These are phyloP conservation scores for Porogramme epimiltina DNA, from an alignment of 1,284 basidiomycete species.

Conservation along the genomic window DNA sequence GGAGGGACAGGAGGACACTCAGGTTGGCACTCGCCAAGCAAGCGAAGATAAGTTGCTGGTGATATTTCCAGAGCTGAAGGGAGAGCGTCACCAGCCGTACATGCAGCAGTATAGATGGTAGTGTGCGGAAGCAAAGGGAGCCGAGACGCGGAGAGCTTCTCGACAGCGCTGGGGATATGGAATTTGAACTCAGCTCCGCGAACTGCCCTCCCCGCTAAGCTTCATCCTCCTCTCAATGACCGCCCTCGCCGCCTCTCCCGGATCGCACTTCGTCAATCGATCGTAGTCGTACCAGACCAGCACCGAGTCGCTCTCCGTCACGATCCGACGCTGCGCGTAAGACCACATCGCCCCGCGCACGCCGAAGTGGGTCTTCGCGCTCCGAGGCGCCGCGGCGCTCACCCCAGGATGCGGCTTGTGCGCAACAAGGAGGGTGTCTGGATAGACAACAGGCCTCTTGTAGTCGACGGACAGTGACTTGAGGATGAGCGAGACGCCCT, in stretches of 20 bases:
- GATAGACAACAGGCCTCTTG: constrained; percentile 67
- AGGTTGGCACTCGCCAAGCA: too few species aligned
- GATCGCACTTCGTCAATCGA: constrained; percentile 60
- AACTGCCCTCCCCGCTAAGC: background rate
- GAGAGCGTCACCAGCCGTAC: too few species aligned
- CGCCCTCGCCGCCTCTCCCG: constrained; percentile 45
- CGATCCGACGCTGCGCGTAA: constrained; percentile 57
- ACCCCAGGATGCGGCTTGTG: constrained; percentile 42
- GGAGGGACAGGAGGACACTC: too few species aligned
- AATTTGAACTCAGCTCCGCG: background rate
- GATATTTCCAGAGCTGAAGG: too few species aligned
- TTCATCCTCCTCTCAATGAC: constrained; percentile 32
- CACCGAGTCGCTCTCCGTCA: constrained; percentile 62
- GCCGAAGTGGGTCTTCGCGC: constrained; percentile 47
- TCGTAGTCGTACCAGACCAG: constrained; percentile 81
- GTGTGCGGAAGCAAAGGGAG: too few species aligned
- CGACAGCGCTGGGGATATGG: background rate
- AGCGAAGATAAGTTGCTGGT: too few species aligned
- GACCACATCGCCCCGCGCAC: constrained; percentile 62
- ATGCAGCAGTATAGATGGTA: too few species aligned
- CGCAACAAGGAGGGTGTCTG: constrained; percentile 71
- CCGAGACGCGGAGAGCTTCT: too few species aligned
- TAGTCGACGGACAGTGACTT: constrained; percentile 70
- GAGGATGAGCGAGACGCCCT: constrained; percentile 66
- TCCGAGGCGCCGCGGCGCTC: background rate